Base-by-base conservation (phyloP, 2,329 filamentous ascomycete species). In the Aspergillus phoenicis region DNA sequence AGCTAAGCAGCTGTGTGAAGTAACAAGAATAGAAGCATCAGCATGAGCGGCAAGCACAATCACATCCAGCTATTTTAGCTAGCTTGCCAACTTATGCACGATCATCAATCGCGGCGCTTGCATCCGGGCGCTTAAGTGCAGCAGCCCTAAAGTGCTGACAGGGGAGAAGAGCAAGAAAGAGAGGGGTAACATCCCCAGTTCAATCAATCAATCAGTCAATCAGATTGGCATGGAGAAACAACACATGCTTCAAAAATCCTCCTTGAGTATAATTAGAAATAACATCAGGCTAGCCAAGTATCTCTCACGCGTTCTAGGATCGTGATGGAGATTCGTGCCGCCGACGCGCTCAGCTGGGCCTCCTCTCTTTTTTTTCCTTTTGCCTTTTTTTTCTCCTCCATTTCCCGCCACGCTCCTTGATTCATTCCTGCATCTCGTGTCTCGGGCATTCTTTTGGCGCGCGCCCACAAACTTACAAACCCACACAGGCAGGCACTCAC, bases 391-490 rank as follows among this genome's bases (percentile, higher is more conserved):
- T 10, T 8, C 28, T 10, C 28, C 28, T 10, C 8, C 8, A 30
- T 30, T 11, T 36, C 11, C 33, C 33, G 33, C 33, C 11, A 36
- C 33, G 33, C 33, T 36, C 33, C 33, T 36, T 36, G 33, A 36
- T 36, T 56, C 39, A 56, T 56, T 56, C 53, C 53, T 56, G 53
- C 53, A 56, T 47, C 41, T 56, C 53, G 53, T 56, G 53, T 43
- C 53, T 51, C n/a, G 47, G 47, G 47, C 47, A 51, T 51, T 51
- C 47, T 30, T 30, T 30, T 30, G 24, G 26, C 53, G 47, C 47
- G 47, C 47, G n/a, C 47, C 47, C 28, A 17, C 47, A 36, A 36
- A 36, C 33, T 10, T 10, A 36, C 33, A 20, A 20, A 20, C 10
- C 33, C 33, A 36, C 33, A 36, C 33, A 36, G 28, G 11, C 28